Evolutionary conservation across 345 rosid species (phyloP).

Genomic region (Durio zibethinus): DNA sequence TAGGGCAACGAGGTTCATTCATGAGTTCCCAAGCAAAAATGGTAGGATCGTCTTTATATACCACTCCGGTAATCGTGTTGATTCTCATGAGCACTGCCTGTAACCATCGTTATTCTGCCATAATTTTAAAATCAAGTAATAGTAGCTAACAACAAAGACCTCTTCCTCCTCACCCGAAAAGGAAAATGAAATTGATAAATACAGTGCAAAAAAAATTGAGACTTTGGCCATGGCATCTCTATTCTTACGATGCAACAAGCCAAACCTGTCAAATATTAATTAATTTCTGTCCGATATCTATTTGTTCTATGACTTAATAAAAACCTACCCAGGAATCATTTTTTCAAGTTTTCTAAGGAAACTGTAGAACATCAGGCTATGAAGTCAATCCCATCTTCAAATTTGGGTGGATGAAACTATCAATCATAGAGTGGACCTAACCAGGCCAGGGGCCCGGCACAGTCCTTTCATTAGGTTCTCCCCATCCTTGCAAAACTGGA

Average conservation of each 20-base stretch:
- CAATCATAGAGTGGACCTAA: slow-evolving; percentile 4
- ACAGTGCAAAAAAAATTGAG: not conserved
- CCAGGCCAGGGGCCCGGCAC: not conserved
- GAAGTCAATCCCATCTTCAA: not conserved
- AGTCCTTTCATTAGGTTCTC: slow-evolving; percentile 3
- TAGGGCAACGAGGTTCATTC: slow-evolving; percentile 65
- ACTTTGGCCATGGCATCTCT: not conserved
- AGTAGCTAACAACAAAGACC: not conserved
- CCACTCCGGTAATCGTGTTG: slow-evolving; percentile 60
- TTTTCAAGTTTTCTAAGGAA: not conserved
- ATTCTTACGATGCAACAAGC: slow-evolving; percentile 2
- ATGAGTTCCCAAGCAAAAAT: slow-evolving; percentile 93
- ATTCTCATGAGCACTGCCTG: slow-evolving; percentile 69
- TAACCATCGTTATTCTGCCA: not conserved
- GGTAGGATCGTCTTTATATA: slow-evolving; percentile 70
- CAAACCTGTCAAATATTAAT: not conserved
- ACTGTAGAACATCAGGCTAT: not conserved
- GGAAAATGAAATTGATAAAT: not conserved
- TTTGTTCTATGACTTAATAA: not conserved
- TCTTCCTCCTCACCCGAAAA: not conserved
- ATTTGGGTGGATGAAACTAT: not conserved
- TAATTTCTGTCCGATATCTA: not conserved
- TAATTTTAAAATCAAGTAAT: not conserved
- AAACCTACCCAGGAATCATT: not conserved
- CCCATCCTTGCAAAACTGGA: not conserved